phyloP scores from a whole-genome alignment of 345 rosid genomes.

The Erysimum cheiranthoides region DNA sequence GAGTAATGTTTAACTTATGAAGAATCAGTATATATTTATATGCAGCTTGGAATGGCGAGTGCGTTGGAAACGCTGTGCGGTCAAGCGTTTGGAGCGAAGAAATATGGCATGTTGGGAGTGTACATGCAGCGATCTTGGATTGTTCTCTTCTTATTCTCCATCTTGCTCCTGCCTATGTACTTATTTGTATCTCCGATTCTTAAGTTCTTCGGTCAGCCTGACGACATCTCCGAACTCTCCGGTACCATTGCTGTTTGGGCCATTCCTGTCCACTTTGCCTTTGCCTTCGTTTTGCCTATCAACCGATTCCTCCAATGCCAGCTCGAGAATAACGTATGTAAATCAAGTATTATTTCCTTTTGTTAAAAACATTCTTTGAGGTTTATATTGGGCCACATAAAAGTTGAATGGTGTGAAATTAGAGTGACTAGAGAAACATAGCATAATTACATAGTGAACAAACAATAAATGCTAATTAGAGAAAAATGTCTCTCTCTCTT shows the following conservation, averaged over 20 bases:
- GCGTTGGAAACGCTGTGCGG: slow-evolving; percentile 46
- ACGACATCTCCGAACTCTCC: slow-evolving; percentile 58
- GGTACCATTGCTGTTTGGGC: slow-evolving; percentile 54
- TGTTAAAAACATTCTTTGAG: not conserved
- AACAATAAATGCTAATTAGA: too few relatives aligned
- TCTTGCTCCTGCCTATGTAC: slow-evolving; percentile 61
- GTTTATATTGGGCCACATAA: not conserved
- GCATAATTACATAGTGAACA: not conserved
- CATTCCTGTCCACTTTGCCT: slow-evolving; percentile 76
- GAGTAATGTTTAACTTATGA: not conserved
- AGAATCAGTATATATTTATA: not conserved
- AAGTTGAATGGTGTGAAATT: not conserved
- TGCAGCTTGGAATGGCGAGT: slow-evolving; percentile 75
- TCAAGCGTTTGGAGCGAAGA: slow-evolving; percentile 74
- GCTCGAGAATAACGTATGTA: slow-evolving; percentile 16
- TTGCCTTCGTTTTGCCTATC: slow-evolving; percentile 66
- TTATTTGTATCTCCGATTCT: slow-evolving; percentile 53
- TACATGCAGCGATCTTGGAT: slow-evolving; percentile 81
- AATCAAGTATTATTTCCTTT: not conserved
- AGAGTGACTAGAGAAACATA: not conserved
- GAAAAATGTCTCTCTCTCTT: too few relatives aligned
- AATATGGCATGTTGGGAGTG: slow-evolving; percentile 66
- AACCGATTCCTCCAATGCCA: slow-evolving; percentile 81
- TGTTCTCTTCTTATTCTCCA: slow-evolving; percentile 54
- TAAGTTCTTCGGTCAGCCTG: slow-evolving; percentile 65